Evolutionary conservation across 495 filamentous ascomycete species (phyloP).

Genomic region (Xylaria flabelliformis): DNA sequence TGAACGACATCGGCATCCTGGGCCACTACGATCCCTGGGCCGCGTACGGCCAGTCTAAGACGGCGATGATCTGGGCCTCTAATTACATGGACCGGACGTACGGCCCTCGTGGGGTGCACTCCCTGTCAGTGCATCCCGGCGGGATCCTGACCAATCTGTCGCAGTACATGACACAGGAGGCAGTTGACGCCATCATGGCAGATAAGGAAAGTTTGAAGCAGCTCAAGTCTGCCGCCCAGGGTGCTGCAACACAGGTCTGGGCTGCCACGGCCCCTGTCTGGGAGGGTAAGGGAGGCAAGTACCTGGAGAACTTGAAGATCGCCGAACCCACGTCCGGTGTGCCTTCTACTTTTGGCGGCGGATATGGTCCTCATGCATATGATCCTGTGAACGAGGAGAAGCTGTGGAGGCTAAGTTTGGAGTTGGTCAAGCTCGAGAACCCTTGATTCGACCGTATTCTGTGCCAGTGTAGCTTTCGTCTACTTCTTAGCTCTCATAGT

Average conservation of each 20-base stretch:
- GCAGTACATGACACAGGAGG: slow-evolving; percentile 35
- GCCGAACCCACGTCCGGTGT: slow-evolving; percentile 31
- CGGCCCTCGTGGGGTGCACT: slow-evolving; percentile 46
- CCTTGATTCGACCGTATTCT: slow-evolving; percentile 39
- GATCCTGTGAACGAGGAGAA: slow-evolving; percentile 46
- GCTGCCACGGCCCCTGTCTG: slow-evolving; percentile 48
- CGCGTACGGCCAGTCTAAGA: slow-evolving; percentile 49
- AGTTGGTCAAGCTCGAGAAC: slow-evolving; percentile 8
- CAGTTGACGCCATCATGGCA: slow-evolving; percentile 30
- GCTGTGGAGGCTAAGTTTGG: slow-evolving; percentile 43
- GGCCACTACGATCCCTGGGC: slow-evolving; percentile 48
- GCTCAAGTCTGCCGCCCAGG: slow-evolving; percentile 51
- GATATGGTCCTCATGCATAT: slow-evolving; percentile 48
- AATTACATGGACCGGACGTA: slow-evolving; percentile 52
- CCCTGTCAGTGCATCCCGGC: slow-evolving; percentile 49
- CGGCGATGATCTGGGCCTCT: slow-evolving; percentile 50
- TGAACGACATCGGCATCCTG: slow-evolving; percentile 28
- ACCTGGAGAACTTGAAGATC: slow-evolving; percentile 44
- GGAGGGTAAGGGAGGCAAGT: slow-evolving; percentile 45
- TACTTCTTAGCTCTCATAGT: slow-evolving; percentile 3
- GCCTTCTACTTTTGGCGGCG: slow-evolving; percentile 28
- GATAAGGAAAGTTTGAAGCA: slow-evolving; percentile 30
- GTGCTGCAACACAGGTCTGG: slow-evolving; percentile 54
- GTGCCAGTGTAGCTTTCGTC: slow-evolving; percentile 20
- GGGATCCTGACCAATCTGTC: slow-evolving; percentile 33